Conservation (phyloP, 306 rosid genomes). For the Quillaja saponaria region DNA sequence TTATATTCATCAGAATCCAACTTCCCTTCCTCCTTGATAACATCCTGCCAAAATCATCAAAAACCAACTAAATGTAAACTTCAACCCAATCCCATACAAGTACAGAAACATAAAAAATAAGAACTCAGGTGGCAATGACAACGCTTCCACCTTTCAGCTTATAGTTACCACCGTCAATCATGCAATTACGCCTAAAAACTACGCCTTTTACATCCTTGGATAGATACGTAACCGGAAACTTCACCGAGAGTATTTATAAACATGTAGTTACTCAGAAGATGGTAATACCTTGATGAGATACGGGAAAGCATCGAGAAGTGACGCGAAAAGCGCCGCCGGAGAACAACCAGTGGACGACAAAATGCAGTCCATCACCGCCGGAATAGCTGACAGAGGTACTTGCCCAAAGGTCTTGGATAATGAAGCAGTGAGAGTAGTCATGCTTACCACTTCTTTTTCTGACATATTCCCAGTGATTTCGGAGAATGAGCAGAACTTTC, state of each 20-base stretch:
- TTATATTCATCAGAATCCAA: slow-evolving; percentile 51
- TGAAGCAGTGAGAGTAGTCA: slow-evolving; percentile 53
- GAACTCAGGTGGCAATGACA: neutral
- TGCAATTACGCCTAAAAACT: no score
- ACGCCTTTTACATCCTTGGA: no score
- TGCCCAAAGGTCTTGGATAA: slow-evolving; percentile 56
- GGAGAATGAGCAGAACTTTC: neutral
- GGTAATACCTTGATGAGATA: slow-evolving; percentile 51
- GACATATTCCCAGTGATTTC: slow-evolving; percentile 35
- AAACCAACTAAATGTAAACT: slow-evolving; percentile 12
- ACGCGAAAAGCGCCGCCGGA: slow-evolving; percentile 51
- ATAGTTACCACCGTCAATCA: neutral
- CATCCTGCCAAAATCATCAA: slow-evolving; percentile 45
- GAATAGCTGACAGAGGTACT: slow-evolving; percentile 70
- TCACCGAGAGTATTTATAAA: no score
- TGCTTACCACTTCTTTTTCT: slow-evolving; percentile 28
- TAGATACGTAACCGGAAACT: no score
- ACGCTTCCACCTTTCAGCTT: no score
- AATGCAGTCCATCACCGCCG: slow-evolving; percentile 72
- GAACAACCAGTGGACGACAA: slow-evolving; percentile 63
- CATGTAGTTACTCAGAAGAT: no score
- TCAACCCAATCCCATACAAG: neutral
- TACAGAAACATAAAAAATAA: neutral
- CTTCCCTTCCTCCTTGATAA: slow-evolving; percentile 39
- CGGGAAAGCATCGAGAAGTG: slow-evolving; percentile 57